Conservation (phyloP, 345 rosid species). For the Mangifera indica region DNA sequence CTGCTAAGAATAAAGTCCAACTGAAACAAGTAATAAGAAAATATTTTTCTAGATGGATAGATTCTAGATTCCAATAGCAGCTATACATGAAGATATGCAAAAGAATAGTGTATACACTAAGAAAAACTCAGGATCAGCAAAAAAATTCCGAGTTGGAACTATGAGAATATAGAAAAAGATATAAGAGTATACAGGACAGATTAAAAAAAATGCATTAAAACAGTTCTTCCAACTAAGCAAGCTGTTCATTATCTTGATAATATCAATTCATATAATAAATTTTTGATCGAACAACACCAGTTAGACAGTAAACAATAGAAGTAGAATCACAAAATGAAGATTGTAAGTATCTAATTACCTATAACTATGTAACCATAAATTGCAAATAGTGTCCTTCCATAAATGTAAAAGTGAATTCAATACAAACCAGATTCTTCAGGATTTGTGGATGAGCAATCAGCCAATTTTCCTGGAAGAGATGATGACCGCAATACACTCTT, state of each 20-base stretch:
- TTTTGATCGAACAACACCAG: neutral
- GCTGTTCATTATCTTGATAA: neutral
- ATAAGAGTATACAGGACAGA: neutral
- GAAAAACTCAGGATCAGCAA: neutral
- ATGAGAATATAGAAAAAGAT: neutral
- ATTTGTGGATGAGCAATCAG: slow-evolving; percentile 91
- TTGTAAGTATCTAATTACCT: neutral
- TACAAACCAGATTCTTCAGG: slow-evolving; percentile 88
- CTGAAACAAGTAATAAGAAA: no score
- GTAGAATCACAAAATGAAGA: neutral
- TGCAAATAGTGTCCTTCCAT: neutral
- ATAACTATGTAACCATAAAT: neutral
- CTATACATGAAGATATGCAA: neutral
- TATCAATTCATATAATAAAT: neutral
- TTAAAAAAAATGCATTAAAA: neutral
- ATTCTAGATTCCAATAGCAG: no score
- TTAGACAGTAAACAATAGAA: neutral
- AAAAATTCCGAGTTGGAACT: neutral
- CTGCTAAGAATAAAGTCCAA: no score
- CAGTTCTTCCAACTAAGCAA: neutral
- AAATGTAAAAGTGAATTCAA: neutral
- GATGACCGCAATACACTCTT: slow-evolving; percentile 89
- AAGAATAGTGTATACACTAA: neutral
- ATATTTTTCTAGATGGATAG: no score
- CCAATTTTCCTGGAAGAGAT: slow-evolving; percentile 96